Evolutionary conservation across 306 rosid genomes (phyloP).

Genomic region (Trichosanthes cucumerina): DNA sequence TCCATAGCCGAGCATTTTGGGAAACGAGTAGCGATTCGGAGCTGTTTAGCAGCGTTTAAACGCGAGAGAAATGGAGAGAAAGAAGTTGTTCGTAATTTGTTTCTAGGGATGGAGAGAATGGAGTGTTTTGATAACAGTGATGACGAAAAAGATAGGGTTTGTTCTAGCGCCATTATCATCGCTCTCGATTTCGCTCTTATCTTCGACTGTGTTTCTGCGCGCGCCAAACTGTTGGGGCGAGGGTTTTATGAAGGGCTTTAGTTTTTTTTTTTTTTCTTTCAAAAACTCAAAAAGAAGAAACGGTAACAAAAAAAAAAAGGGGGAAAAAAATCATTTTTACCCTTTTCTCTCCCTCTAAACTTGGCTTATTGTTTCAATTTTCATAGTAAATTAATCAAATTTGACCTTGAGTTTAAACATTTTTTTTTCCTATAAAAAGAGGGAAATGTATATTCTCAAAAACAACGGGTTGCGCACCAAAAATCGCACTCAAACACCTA

Average conservation of each 20-base stretch:
- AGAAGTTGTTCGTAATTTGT: neutral
- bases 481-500: no score
- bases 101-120: neutral
- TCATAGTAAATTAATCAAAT: no score
- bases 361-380: no score
- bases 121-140: neutral
- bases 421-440: no score
- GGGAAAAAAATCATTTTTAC: no score
- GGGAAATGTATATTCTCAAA: no score
- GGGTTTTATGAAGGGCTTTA: neutral
- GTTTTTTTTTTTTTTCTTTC: neutral
- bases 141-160: neutral
- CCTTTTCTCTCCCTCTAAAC: no score
- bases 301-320: no score
- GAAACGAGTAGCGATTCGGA: constrained; percentile 9
- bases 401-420: no score
- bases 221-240: neutral
- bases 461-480: no score
- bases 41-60: neutral
- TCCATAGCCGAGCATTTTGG: constrained; percentile 39
- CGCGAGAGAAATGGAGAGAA: neutral
- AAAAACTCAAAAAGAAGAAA: neutral
- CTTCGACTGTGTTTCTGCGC: neutral
- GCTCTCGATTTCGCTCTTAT: neutral
- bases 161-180: neutral